A percentile compares a stretch with the other conserved stretches of the same genome.
Evolutionary conservation across 768 basidiomycete genomes (phyloP).

Genomic region (Termitomyces sp.): DNA sequence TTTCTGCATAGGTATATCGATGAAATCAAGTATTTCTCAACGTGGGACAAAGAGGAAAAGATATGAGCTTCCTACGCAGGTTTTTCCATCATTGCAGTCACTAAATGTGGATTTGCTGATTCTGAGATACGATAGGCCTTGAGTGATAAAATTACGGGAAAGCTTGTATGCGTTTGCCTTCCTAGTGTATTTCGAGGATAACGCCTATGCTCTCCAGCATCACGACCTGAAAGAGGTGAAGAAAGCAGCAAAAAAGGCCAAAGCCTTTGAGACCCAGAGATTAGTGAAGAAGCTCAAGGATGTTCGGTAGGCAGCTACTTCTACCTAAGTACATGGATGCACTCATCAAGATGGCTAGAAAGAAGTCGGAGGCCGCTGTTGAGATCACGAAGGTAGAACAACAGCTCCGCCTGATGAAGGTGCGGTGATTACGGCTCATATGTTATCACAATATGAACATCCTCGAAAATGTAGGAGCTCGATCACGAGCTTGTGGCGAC

Average conservation of each 20-base stretch:
- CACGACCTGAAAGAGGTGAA: conserved; percentile 68
- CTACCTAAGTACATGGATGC: neutral
- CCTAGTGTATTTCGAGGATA: neutral
- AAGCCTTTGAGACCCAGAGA: conserved; percentile 74
- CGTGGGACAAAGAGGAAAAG: conserved; percentile 41
- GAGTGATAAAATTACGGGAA: conserved; percentile 40
- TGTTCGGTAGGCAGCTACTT: conserved; percentile 41
- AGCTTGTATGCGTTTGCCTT: conserved; percentile 41
- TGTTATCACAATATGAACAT: conserved; percentile 2
- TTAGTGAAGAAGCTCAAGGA: conserved; percentile 78
- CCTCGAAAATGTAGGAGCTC: conserved; percentile 36
- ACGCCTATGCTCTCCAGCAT: conserved; percentile 42
- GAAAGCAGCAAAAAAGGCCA: conserved; percentile 78
- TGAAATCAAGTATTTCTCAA: conserved; percentile 5
- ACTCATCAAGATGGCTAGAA: conserved; percentile 13
- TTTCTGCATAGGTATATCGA: neutral
- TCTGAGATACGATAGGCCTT: conserved; percentile 29
- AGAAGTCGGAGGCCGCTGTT: conserved; percentile 29
- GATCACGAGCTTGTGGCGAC: conserved; percentile 54
- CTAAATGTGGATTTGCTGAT: neutral
- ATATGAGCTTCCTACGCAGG: conserved; percentile 28
- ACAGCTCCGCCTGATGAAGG: conserved; percentile 65
- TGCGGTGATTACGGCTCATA: conserved; percentile 18
- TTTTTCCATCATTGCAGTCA: conserved; percentile 10
- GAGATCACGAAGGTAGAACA: conserved; percentile 47